A percentile compares a stretch with the other conserved stretches of the same genome.
phyloP scores from a whole-genome alignment of 805 yeast species.

The Sugiyamaella boreocaroliniensis region DNA sequence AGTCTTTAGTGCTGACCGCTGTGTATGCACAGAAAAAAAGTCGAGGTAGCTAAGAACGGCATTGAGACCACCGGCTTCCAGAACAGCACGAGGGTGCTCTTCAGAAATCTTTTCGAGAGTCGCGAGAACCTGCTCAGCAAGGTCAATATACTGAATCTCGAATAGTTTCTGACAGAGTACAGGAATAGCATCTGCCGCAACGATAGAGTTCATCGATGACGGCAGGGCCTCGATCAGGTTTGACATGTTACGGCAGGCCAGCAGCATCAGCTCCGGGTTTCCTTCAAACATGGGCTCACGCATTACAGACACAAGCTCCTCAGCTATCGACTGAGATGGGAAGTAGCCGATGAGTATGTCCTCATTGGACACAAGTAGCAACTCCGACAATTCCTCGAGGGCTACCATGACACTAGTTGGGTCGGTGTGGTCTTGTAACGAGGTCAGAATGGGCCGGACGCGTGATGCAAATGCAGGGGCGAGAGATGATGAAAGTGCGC shows the following conservation, averaged over 20 bases:
- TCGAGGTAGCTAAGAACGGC: slow-evolving; percentile 71
- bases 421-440: slow-evolving; percentile 24
- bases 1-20: slow-evolving; percentile 64
- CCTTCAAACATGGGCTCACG: slow-evolving; percentile 50
- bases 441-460: slow-evolving; percentile 19
- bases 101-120: slow-evolving; percentile 32
- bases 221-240: slow-evolving; percentile 71
- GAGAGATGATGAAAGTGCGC: slow-evolving; percentile 21
- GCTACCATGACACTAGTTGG: slow-evolving; percentile 28
- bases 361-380: slow-evolving; percentile 30
- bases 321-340: slow-evolving; percentile 52
- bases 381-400: slow-evolving; percentile 30
- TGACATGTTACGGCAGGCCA: slow-evolving; percentile 76
- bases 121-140: slow-evolving; percentile 85
- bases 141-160: slow-evolving; percentile 77
- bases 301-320: slow-evolving; percentile 51
- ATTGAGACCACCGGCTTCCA: slow-evolving; percentile 54
- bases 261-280: slow-evolving; percentile 72
- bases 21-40: slow-evolving; percentile 84
- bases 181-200: slow-evolving; percentile 58
- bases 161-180: slow-evolving; percentile 57
- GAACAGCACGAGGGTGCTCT: slow-evolving; percentile 28
- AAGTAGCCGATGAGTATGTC: slow-evolving; percentile 32
- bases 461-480: slow-evolving; percentile 25
- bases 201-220: slow-evolving; percentile 55